phyloP scores from a whole-genome alignment of 1,284 basidiomycete genomes.

The Ustilago esculenta region DNA sequence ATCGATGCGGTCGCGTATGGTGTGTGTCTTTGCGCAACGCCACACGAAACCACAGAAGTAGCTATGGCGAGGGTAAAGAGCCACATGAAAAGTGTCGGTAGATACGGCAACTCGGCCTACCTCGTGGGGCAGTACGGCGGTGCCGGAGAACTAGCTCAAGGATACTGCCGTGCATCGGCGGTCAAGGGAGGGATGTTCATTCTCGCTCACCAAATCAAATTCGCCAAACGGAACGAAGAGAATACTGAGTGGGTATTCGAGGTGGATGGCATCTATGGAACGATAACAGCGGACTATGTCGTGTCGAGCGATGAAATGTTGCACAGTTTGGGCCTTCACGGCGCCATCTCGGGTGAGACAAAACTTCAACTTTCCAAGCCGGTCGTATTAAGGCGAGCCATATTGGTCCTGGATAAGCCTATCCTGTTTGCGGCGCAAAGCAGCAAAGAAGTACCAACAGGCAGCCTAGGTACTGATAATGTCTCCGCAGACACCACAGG shows the following conservation, averaged over 20 bases:
- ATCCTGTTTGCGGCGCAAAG: slow-evolving; percentile 20
- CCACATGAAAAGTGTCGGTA: slow-evolving; percentile 82
- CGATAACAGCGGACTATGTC: slow-evolving; percentile 70
- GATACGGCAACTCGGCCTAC: slow-evolving; percentile 90
- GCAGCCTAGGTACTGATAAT: not conserved
- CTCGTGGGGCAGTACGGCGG: slow-evolving; percentile 94
- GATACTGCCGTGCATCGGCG: slow-evolving; percentile 59
- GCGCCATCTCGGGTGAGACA: too few relatives aligned
- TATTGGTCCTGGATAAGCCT: slow-evolving; percentile 41
- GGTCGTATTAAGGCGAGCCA: slow-evolving; percentile 13
- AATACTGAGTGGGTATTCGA: slow-evolving; percentile 51
- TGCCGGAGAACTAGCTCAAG: slow-evolving; percentile 63
- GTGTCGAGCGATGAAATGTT: slow-evolving; percentile 70
- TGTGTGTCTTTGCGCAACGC: slow-evolving; percentile 62
- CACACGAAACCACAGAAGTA: slow-evolving; percentile 26
- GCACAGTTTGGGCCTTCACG: slow-evolving; percentile 8
- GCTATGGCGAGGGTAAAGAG: slow-evolving; percentile 45
- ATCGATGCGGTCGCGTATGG: slow-evolving; percentile 59
- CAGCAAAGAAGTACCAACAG: slow-evolving; percentile 1
- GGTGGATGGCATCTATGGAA: slow-evolving; percentile 73
- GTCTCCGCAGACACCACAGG: not conserved
- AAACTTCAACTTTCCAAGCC: not conserved
- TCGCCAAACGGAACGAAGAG: slow-evolving; percentile 1
- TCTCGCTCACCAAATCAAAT: slow-evolving; percentile 39
- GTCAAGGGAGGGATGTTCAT: slow-evolving; percentile 61